These are phyloP conservation scores for Penicillium sp. DNA, from an alignment of 2,329 filamentous ascomycete genomes.

Conservation along the genomic window DNA sequence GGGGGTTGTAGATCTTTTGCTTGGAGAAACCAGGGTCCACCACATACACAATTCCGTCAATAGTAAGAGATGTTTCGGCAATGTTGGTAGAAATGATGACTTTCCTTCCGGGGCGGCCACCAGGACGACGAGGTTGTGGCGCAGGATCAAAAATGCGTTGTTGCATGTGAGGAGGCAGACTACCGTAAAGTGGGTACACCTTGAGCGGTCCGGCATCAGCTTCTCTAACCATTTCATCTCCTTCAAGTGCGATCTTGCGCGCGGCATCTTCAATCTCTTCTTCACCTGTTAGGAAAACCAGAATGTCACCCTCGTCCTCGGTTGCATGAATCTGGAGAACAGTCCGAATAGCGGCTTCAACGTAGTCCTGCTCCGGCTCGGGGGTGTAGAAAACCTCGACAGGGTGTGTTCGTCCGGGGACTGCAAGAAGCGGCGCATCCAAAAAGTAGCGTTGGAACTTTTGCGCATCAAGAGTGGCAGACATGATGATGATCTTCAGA, in stretches of 20 bases:
- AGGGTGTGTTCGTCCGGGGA: slow-evolving; percentile 91
- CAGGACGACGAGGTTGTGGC: slow-evolving; percentile 71
- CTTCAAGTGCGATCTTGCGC: slow-evolving; percentile 86
- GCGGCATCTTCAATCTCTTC: slow-evolving; percentile 98
- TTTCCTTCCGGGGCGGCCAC: slow-evolving; percentile 88
- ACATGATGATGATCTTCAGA: slow-evolving; percentile 99
- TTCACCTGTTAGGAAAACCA: slow-evolving; percentile 95
- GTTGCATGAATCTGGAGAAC: slow-evolving; percentile 96
- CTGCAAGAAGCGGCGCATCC: slow-evolving; percentile 87
- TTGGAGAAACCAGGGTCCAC: slow-evolving; percentile 99
- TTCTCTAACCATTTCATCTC: slow-evolving; percentile 88
- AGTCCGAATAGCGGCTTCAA: slow-evolving; percentile 91
- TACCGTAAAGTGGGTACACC: slow-evolving; percentile 93
- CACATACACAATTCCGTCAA: slow-evolving; percentile 98
- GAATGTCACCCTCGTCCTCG: slow-evolving; percentile 87
- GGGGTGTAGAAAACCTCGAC: slow-evolving; percentile 99
- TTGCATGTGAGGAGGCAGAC: slow-evolving; percentile 88
- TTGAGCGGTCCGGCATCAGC: slow-evolving; percentile 87
- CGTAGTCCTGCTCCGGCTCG: slow-evolving; percentile 93
- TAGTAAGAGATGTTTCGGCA: slow-evolving; percentile 94
- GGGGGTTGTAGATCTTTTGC: slow-evolving; percentile 98
- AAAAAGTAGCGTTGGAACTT: slow-evolving; percentile 99
- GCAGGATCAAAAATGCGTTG: slow-evolving; percentile 94
- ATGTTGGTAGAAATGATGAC: slow-evolving; percentile 96
- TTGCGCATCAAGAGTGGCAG: slow-evolving; percentile 92